Base-by-base conservation (phyloP, 192 early-diverging fungal species). In the Umbelopsis vinacea region DNA sequence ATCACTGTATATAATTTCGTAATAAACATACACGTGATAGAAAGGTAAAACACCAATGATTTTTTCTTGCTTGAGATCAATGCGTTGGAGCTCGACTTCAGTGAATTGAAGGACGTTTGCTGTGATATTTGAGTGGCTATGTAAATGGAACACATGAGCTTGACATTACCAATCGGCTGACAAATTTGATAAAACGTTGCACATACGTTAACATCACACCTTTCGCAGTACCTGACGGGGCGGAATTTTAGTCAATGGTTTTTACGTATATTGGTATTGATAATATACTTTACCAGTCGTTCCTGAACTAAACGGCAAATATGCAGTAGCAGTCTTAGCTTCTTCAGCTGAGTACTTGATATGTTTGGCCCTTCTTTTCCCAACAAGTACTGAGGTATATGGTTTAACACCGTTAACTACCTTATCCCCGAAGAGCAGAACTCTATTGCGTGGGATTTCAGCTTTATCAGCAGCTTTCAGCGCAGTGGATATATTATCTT, bases 201-300 rank as follows among this genome's bases (percentile, higher is more conserved):
- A 94, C 24, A 91, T 94, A 3, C 40, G 40, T 43, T 6, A 91
- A 88, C 57, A 86, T 82, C 19, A 97, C 93, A 71, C 94, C 94
- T 76, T 98, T 98, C 43, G 91, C 89, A 53, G 75, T 83, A 12
- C 93, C 89, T 1, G 81, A 86, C 19, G 87, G 40, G 11, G 40
- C 1, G 6, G 40, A 43, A 43, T 43, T 43, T 43, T 12, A 43
- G 11, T 43, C 6, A 43, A n/a, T n/a, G n/a, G n/a, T n/a, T n/a
- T n/a, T n/a, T n/a, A n/a, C n/a, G n/a, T n/a, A n/a, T n/a, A n/a
- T n/a, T n/a, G n/a, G n/a, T n/a, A n/a, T n/a, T n/a, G n/a, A n/a
- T n/a, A n/a, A n/a, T n/a, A 43, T 43, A 43, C 40, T 43, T 76
- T 83, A 12, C 93, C 89, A 0, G 82, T 87, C 17, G 87, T 89